phyloP scores from a whole-genome alignment of 805 yeast genomes.

The Jamesozyma piceae region DNA sequence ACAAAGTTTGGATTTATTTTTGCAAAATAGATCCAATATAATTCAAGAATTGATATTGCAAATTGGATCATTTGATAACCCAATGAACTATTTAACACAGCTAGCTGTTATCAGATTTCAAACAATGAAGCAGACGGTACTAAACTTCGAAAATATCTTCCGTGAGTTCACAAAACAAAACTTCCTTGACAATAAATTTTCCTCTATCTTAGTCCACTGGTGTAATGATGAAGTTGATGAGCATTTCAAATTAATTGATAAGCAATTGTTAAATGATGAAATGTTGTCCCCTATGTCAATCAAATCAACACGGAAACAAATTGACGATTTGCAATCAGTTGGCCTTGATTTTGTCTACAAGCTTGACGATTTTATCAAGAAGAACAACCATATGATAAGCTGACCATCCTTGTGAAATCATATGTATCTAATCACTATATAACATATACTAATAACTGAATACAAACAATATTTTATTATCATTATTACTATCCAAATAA shows the following conservation, averaged over 20 bases:
- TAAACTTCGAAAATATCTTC: constrained; percentile 46
- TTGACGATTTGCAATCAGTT: constrained; percentile 47
- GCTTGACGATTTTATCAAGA: constrained; percentile 36
- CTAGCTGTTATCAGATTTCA: constrained; percentile 56
- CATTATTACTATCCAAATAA: not conserved
- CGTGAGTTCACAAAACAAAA: constrained; percentile 14
- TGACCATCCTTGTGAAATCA: no score
- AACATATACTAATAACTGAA: not conserved
- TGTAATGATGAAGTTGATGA: constrained; percentile 51
- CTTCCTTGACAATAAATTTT: constrained; percentile 24
- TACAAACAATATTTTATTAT: not conserved
- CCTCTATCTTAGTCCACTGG: constrained; percentile 71
- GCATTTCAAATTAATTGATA: constrained; percentile 50
- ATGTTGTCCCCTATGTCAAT: constrained; percentile 43
- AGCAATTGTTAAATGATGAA: constrained; percentile 58
- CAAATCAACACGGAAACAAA: constrained; percentile 51
- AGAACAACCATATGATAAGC: constrained; percentile 12
- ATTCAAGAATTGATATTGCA: constrained; percentile 40
- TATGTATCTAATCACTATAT: no score
- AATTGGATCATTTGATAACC: constrained; percentile 39
- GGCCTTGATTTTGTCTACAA: constrained; percentile 72
- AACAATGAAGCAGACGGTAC: constrained; percentile 47
- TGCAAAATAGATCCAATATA: constrained; percentile 39
- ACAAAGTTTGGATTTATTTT: constrained; percentile 40
- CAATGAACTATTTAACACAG: constrained; percentile 55